A percentile compares a stretch with the other conserved stretches of the same genome.
These are phyloP conservation scores for Candida chauliodis DNA, from an alignment of 805 yeast species.

Conservation along the genomic window DNA sequence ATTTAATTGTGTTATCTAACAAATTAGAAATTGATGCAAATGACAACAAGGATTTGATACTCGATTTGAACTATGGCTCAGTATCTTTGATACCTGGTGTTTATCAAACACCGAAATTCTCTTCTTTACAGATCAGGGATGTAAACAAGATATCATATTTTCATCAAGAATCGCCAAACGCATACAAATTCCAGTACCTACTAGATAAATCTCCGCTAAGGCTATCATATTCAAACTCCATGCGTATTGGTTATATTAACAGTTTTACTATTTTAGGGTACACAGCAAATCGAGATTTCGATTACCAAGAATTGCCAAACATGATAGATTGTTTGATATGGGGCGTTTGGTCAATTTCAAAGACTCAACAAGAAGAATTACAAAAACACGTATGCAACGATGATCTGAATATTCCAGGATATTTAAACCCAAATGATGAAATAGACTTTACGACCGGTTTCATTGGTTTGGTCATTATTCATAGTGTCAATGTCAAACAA, in stretches of 20 bases:
- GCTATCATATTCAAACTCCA: slow-evolving; percentile 18
- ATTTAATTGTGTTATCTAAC: slow-evolving; percentile 47
- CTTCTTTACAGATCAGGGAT: slow-evolving; percentile 51
- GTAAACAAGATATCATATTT: slow-evolving; percentile 52
- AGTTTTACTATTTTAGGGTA: slow-evolving; percentile 23
- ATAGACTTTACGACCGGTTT: slow-evolving; percentile 17
- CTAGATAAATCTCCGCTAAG: slow-evolving; percentile 22
- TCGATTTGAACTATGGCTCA: slow-evolving; percentile 24
- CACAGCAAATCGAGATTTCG: slow-evolving; percentile 16
- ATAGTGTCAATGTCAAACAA: slow-evolving; percentile 49
- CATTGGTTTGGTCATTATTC: slow-evolving; percentile 59
- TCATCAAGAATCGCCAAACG: slow-evolving; percentile 33
- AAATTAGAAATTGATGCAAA: slow-evolving; percentile 17
- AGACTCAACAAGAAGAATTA: background rate
- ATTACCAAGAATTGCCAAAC: slow-evolving; percentile 19
- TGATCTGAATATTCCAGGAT: background rate
- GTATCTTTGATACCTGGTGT: slow-evolving; percentile 32
- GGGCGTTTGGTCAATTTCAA: slow-evolving; percentile 24
- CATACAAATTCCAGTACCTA: slow-evolving; percentile 20
- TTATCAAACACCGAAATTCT: slow-evolving; percentile 30
- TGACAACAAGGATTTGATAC: slow-evolving; percentile 26
- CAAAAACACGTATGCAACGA: background rate
- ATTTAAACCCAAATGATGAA: slow-evolving; percentile 6
- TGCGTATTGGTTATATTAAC: slow-evolving; percentile 11
- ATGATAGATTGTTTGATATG: slow-evolving; percentile 42